Conservation (phyloP, 331 rosid species). For the Acacia concinna region DNA sequence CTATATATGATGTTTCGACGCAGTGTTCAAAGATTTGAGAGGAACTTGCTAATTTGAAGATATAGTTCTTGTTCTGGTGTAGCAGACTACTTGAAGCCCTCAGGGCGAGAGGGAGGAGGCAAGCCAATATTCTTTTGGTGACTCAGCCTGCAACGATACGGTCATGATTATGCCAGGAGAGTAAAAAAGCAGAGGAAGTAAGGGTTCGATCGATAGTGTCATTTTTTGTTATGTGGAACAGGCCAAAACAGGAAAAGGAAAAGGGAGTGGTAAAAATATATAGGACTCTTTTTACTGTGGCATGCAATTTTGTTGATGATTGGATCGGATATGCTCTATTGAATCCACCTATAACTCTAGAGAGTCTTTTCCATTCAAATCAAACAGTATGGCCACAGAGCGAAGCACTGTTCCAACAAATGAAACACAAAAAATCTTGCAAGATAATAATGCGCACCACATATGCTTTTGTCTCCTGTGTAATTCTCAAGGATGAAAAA, state of each 20-base stretch:
- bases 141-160: neutral
- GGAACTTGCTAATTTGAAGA: neutral
- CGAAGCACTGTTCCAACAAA: slow-evolving; percentile 15
- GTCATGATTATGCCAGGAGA: slow-evolving; percentile 2
- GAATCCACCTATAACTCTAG: neutral
- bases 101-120: neutral
- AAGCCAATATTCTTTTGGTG: neutral
- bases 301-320: slow-evolving; percentile 34
- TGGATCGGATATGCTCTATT: neutral
- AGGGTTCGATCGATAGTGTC: slow-evolving; percentile 25
- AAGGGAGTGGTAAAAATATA: neutral
- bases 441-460: neutral
- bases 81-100: neutral
- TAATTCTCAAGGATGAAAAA: neutral
- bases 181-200: slow-evolving; percentile 28
- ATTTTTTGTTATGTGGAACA: neutral
- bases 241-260: neutral
- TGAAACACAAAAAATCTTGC: slow-evolving; percentile 3
- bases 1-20: neutral
- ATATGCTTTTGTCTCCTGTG: neutral
- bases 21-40: neutral
- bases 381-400: slow-evolving; percentile 5
- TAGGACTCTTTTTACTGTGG: slow-evolving; percentile 34
- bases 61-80: neutral
- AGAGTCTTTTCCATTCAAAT: neutral